Base-by-base conservation (phyloP, 192 early-diverging fungal genomes). In the Geranomyces variabilis region DNA sequence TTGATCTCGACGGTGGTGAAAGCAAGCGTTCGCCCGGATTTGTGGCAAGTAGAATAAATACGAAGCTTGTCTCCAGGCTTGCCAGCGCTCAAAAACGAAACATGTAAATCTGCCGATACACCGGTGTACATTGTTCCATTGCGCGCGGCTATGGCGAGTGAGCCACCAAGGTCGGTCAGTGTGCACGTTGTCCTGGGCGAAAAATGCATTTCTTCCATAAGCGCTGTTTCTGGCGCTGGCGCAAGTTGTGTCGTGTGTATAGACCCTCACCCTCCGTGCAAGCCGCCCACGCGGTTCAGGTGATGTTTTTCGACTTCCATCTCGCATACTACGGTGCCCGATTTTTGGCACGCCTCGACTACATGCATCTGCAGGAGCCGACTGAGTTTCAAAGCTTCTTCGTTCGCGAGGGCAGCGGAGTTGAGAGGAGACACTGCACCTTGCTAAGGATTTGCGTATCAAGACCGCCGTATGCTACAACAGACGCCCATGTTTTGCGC, bases 251-350 rank as follows among this genome's bases (percentile, higher is more conserved):
- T 19, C 17, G 19, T 5, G 6, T 3, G 21, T n/a, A 55, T 1
- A 13, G 19, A n/a, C n/a, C n/a, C 48, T 2, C 33, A 57, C 69
- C 70, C 72, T 47, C 72, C 72, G 24, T 74, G 72, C 44, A 74
- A 44, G 9, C 72, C 72, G 15, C 49, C 43, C 14, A 67, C 24
- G 14, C 64, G 47, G 65, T 74, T 74, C 51, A 74, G 30, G 46
- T 74, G 72, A 47, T 57, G 53, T 26, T 74, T 57, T 29, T 74
- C 72, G 9, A 74, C 72, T 19, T 24, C 34, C 69, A 70, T 58
- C 44, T 70, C 69, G 57, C 69, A 70, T 12, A 46, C 21, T n/a
- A 70, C 69, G 12, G 57, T 62, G 17, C 69, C 69, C 28, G 47
- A 30, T 26, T 58, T 29, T 26, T 70, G 57, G 45, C 57, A 70